Evolutionary conservation across 2,329 filamentous ascomycete species (phyloP).

Genomic region (Juglanconis oblonga): DNA sequence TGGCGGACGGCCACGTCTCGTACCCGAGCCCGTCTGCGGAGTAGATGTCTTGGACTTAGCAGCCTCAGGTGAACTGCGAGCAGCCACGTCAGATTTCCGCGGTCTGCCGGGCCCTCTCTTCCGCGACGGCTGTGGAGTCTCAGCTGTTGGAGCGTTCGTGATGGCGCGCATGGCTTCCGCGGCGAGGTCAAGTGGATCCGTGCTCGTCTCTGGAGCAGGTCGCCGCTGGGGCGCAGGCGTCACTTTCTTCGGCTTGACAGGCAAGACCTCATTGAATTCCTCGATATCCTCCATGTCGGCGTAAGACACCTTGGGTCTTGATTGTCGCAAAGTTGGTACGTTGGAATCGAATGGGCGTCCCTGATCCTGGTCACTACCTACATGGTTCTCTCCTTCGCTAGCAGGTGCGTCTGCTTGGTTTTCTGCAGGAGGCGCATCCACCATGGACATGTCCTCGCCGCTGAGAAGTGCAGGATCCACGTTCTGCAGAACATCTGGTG

Average conservation of each 20-base stretch:
- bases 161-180: slow-evolving; percentile 31
- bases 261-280: slow-evolving; percentile 40
- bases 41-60: slow-evolving; percentile 11
- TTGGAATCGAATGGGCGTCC: slow-evolving; percentile 39
- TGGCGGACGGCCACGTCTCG: slow-evolving; percentile 18
- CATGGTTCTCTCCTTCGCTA: background rate
- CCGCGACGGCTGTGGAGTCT: background rate
- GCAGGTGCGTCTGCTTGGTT: slow-evolving; percentile 5
- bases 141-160: slow-evolving; percentile 14
- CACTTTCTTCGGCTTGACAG: slow-evolving; percentile 16
- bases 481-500: slow-evolving; percentile 35
- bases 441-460: slow-evolving; percentile 20
- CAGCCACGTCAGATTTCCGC: slow-evolving; percentile 23
- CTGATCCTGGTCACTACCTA: background rate
- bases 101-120: slow-evolving; percentile 24
- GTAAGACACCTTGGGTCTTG: slow-evolving; percentile 51
- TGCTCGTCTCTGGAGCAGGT: slow-evolving; percentile 8
- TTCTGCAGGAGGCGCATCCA: slow-evolving; percentile 17
- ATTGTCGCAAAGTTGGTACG: slow-evolving; percentile 48
- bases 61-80: slow-evolving; percentile 5
- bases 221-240: background rate
- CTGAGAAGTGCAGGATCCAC: slow-evolving; percentile 52
- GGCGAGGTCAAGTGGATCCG: slow-evolving; percentile 29
- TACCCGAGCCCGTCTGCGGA: slow-evolving; percentile 16
- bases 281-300: slow-evolving; percentile 44